Evolutionary conservation across 805 yeast genomes (phyloP).

Genomic region (Ogataea sp.): DNA sequence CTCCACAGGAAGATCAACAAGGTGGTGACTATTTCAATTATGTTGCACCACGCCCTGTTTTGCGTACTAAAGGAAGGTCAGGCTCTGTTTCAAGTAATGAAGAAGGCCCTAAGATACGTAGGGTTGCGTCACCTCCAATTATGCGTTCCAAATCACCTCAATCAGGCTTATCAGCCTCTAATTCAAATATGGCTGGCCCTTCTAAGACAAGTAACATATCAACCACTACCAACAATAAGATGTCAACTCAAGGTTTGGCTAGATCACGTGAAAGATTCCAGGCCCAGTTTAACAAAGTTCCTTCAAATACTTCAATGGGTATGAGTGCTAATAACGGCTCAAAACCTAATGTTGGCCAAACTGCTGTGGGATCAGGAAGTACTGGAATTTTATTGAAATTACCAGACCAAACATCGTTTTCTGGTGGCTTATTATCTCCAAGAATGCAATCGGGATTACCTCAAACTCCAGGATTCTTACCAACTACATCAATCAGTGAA

Average conservation of each 20-base stretch:
- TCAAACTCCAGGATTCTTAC: conserved; percentile 17
- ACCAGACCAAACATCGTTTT: too few relatives aligned
- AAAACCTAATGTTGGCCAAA: too few relatives aligned
- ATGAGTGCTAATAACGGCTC: neutral
- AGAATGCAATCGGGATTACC: conserved; percentile 6
- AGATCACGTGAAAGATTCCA: conserved; percentile 14
- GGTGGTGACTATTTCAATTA: conserved; percentile 20
- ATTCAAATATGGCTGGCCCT: neutral
- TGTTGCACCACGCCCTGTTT: conserved; percentile 18
- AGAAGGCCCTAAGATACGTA: neutral
- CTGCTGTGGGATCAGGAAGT: too few relatives aligned
- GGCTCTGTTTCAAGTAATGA: neutral
- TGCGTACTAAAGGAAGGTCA: neutral
- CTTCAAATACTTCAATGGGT: conserved; percentile 3
- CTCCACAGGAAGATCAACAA: neutral
- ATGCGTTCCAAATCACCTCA: too few relatives aligned
- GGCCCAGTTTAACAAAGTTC: conserved; percentile 14
- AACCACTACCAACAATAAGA: conserved; percentile 3
- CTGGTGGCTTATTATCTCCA: conserved; percentile 1
- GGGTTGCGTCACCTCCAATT: conserved; percentile 1
- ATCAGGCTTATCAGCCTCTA: too few relatives aligned
- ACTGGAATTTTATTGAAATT: conserved; percentile 4
- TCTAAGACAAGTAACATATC: neutral
- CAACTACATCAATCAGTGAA: conserved; percentile 14
- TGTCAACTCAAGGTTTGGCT: conserved; percentile 9